Evolutionary conservation across 2,329 filamentous ascomycete species (phyloP), one percentile per base, ranked within the genome.

Genomic region (Colletotrichum endophyticum): DNA sequence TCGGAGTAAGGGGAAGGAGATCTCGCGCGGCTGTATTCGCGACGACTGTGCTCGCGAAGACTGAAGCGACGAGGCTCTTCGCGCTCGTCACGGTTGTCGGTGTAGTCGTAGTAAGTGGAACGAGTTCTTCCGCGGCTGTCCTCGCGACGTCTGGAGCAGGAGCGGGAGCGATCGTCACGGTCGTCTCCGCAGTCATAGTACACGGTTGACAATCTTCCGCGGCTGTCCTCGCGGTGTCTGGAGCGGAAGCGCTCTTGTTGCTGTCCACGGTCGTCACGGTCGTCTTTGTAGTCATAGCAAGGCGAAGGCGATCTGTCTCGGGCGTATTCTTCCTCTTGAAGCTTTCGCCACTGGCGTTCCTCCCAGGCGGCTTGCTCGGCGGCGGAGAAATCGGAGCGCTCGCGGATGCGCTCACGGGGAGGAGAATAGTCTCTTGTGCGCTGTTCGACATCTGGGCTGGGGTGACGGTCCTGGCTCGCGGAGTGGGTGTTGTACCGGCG

Each of bases 161-260:
- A 49, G 39, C 39, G 16, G 36, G 8, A 8, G 5, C 1, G 44
- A 0, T n/a, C 44, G 9, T 22, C 2, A 0, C 44, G 5, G 0
- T 49, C 39, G 19, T 49, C 44, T 1, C 22, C 44, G 44, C 44
- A 49, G 11, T 49, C 44, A 11, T 49, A 13, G 44, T 49, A 49
- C 5, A 49, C 44, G 0, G 19, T 49, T 49, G 44, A 22, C 1
- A 19, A 0, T 22, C 44, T 13, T 49, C 44, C 44, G 44, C 44
- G 44, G 3, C 44, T 49, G 11, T 49, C 9, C 44, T 49, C 0
- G 9, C 44, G 44, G 3, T 2, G 44, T 49, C 44, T 49, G 3
- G 5, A 7, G 44, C 0, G 5, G 0, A 0, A 22, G 0, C 9
- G 5, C 3, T 49, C 19, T 49, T 7, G 3, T 0, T 19, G 39